Evolutionary conservation across 306 rosid genomes (phyloP).

Genomic region (Quercus glauca): DNA sequence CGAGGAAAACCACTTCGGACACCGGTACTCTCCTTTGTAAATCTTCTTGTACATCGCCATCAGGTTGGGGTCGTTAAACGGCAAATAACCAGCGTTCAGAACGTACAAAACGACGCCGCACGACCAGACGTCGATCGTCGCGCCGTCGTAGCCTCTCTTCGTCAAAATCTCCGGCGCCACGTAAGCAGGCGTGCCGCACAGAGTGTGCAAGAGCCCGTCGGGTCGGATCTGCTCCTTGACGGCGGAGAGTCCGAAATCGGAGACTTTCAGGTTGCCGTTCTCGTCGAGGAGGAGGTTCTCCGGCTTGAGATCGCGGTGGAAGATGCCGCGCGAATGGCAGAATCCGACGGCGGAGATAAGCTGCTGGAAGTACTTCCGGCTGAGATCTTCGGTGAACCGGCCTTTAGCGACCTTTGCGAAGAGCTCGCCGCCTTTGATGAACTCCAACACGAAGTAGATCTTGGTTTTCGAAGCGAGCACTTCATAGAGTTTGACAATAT

Average conservation of each 20-base stretch:
- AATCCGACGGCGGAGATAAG: conserved; percentile 67
- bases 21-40: conserved; percentile 60
- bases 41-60: conserved; percentile 76
- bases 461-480: conserved; percentile 62
- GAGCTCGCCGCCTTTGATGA: conserved; percentile 67
- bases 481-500: conserved; percentile 67
- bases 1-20: conserved; percentile 64
- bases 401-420: conserved; percentile 50
- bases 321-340: conserved; percentile 67
- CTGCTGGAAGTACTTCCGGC: conserved; percentile 52
- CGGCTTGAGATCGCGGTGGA: conserved; percentile 73
- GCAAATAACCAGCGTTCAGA: conserved; percentile 63
- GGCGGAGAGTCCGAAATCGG: conserved; percentile 76
- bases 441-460: conserved; percentile 66
- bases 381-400: conserved; percentile 46
- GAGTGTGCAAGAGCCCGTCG: conserved; percentile 70
- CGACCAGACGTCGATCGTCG: conserved; percentile 73
- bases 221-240: conserved; percentile 45
- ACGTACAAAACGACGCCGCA: conserved; percentile 63
- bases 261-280: conserved; percentile 46
- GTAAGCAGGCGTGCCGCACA: conserved; percentile 82
- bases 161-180: conserved; percentile 79
- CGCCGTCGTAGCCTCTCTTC: conserved; percentile 76
- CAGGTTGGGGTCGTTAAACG: conserved; percentile 68
- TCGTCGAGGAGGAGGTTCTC: conserved; percentile 66